Base-by-base conservation (phyloP, 2,329 filamentous ascomycete species). In the Aspergillus sojae region DNA sequence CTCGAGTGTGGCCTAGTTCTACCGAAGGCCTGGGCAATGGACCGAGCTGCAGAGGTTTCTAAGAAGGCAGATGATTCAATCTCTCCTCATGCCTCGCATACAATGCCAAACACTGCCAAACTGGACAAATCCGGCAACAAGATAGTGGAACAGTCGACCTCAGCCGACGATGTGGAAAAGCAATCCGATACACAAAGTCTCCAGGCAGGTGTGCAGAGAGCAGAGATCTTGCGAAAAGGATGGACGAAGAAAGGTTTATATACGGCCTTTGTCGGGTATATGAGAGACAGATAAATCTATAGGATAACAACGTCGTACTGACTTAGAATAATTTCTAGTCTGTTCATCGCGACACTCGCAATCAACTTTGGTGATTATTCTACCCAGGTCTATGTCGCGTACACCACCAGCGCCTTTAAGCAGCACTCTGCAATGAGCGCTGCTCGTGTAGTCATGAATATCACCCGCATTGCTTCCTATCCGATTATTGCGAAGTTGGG, bases 401-500 rank as follows among this genome's bases (percentile, higher is more conserved):
- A 71, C 39, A 69, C 67, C 19, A 72, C 70, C 10, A 71, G 68
- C 43, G 55, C 63, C 11, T 72, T 72, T 62, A 68, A 68, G 48
- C 63, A 71, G 26, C 70, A 72, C 46, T 72, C 70, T 7, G 64
- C 68, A 11, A 68, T 71, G 67, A 69, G 68, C 32, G 68, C 67
- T 5, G 67, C 67, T 5, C 61, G 65, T 1, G 70, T 73, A 3
- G 70, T 72, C 1, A 67, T 62, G 52, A 71, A 70, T 23, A 72
- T 72, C 11, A 66, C 71, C 0, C 63, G 67, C 3, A 69, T 72
- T 39, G 69, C 65, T n/a, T 65, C 71, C 4, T 73, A 68, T 63
- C 71, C 71, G 1, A 64, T 73, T 26, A 68, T 73, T 61, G 71
- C 71, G 9, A 73, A 73, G 28, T 48, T 73, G 10, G 66, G 69